Base-by-base conservation (phyloP, 768 basidiomycete genomes). In the Agaricus subrufescens region DNA sequence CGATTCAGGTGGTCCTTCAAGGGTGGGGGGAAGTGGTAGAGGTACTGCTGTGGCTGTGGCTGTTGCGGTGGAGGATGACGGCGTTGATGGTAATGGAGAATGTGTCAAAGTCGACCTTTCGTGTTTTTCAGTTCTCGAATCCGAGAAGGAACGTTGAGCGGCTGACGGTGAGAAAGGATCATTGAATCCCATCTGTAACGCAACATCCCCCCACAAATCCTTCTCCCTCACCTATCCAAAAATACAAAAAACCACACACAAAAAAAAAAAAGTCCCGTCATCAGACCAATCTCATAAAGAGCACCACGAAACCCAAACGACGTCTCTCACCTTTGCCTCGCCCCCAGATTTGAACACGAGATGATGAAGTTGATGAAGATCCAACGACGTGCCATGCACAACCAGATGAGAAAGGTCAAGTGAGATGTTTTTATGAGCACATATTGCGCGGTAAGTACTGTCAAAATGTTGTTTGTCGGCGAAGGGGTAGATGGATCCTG, bases 401-500 rank as follows among this genome's bases (percentile, higher is more conserved):
- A 54, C 46, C 23, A 56, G 55, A 19, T 39, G 55, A 6, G 48
- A 37, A 12, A 50, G 30, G 46, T 56, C 55, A 5, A 56, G 55
- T 19, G 40, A 50, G 14, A 50, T 56, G 31, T 50, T 56, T 26
- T 56, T 56, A n/a, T 56, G 48, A 7, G 31, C 19, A 15, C 55
- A 56, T 56, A 56, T 50, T 4, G 48, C 43, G 14, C 55, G 48
- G 44, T 56, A 56, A 14, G 55, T 56, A 2, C 31, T 15, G 1
- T 56, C 48, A n/a, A 56, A 56, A 25, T 56, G 55, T 12, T 19
- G 7, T 30, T 56, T 56, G 55, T 56, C 55, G 48, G 55, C 31
- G 25, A 56, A 56, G 8, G 55, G 55, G 42, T 56, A 56, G 49
- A 56, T 56, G 9, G 55, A 39, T 27, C 53, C 53, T 25, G 53